Evolutionary conservation across 768 basidiomycete genomes (phyloP).

Genomic region (Boletus rufocinnamomeus): DNA sequence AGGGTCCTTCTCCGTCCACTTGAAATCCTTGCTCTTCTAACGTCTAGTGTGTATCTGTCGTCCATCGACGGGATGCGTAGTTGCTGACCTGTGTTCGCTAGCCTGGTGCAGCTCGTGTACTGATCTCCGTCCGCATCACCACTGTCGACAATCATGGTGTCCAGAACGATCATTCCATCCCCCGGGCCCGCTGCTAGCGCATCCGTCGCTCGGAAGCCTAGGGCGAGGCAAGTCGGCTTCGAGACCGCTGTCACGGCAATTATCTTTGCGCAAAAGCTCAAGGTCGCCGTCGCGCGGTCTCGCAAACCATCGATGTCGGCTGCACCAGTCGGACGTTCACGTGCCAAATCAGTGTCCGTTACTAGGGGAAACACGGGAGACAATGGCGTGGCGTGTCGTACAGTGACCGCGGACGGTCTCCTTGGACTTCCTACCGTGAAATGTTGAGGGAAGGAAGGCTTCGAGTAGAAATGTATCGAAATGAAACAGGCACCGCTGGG

Average conservation of each 20-base stretch:
- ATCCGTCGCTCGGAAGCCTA: not conserved
- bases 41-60: slow-evolving; percentile 8
- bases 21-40: not conserved
- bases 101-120: not conserved
- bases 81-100: slow-evolving; percentile 3
- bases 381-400: not conserved
- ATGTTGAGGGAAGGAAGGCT: not conserved
- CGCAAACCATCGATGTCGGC: not conserved
- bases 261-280: slow-evolving; percentile 27
- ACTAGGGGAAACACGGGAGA: not conserved
- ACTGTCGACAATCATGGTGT: not conserved
- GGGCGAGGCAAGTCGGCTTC: slow-evolving; percentile 21
- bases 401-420: slow-evolving; percentile 1
- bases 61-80: not conserved
- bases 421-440: not conserved
- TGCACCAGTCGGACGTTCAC: slow-evolving; percentile 1
- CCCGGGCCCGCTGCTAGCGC: not conserved
- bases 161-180: slow-evolving; percentile 3
- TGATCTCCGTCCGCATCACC: not conserved
- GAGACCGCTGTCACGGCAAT: slow-evolving; percentile 26
- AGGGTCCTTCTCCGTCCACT: not conserved
- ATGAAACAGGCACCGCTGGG: not conserved
- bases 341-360: slow-evolving; percentile 10
- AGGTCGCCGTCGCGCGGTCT: slow-evolving; percentile 19
- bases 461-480: not conserved